Evolutionary conservation across 1,284 basidiomycete species (phyloP).

Genomic region (Golubevia pallescens): DNA sequence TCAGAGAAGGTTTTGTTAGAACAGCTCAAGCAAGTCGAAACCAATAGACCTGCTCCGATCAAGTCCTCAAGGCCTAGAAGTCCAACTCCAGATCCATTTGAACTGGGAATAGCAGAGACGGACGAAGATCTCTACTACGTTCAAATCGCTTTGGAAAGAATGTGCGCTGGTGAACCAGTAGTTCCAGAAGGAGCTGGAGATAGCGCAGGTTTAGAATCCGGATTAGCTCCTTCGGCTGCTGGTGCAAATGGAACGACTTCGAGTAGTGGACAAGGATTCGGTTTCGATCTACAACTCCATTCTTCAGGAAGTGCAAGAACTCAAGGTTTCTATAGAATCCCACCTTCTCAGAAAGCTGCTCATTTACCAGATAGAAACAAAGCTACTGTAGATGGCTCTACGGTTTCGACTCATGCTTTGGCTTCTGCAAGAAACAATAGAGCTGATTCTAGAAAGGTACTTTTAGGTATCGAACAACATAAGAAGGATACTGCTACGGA

Average conservation of each 20-base stretch:
- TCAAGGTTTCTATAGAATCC: conserved; percentile 93
- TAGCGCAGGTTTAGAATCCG: not conserved
- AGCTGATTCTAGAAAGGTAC: conserved; percentile 89
- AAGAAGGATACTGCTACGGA: conserved; percentile 71
- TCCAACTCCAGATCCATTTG: conserved; percentile 69
- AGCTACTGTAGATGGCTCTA: conserved; percentile 66
- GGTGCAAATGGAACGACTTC: not conserved
- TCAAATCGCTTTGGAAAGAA: conserved; percentile 71
- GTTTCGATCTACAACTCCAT: conserved; percentile 66
- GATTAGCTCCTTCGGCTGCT: not conserved
- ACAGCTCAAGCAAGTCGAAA: not conserved
- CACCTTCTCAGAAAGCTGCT: conserved; percentile 85
- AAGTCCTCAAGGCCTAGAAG: conserved; percentile 34
- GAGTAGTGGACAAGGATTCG: conserved; percentile 15
- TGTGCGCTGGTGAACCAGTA: conserved; percentile 30
- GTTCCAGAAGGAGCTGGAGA: not conserved
- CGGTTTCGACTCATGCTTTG: conserved; percentile 68
- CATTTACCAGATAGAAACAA: conserved; percentile 74
- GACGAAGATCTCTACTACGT: conserved; percentile 91
- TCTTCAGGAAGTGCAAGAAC: conserved; percentile 83
- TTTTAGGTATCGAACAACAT: conserved; percentile 92
- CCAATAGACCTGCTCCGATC: conserved; percentile 20
- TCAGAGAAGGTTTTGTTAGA: not conserved
- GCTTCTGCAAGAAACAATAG: conserved; percentile 88
- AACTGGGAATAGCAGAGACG: conserved; percentile 74